Conservation (phyloP, 1,139 yeast species). For the Spathaspora sp. region DNA sequence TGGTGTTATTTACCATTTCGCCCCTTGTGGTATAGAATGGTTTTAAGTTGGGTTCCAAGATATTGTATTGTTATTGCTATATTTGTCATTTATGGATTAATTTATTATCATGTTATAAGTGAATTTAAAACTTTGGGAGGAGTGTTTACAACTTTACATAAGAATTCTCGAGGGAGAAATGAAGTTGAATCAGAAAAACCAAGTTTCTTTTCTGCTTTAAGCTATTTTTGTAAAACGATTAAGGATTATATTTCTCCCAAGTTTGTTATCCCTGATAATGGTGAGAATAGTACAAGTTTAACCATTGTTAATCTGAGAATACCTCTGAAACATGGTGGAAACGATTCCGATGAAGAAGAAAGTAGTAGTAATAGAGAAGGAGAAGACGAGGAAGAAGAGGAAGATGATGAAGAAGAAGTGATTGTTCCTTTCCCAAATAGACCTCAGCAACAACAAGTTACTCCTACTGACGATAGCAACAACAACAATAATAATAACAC, state of each 20-base stretch:
- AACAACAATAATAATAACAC: conserved; percentile 8
- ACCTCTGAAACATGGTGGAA: conserved; percentile 7
- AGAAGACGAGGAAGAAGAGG: conserved; percentile 13
- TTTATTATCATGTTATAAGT: conserved; percentile 69
- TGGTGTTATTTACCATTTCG: conserved; percentile 80
- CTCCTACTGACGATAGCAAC: conserved; percentile 7
- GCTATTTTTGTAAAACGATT: conserved; percentile 26
- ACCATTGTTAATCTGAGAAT: not conserved
- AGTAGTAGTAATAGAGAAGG: not conserved
- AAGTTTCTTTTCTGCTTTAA: conserved; percentile 36
- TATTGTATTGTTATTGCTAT: conserved; percentile 65
- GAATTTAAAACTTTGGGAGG: conserved; percentile 57
- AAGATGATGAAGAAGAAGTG: conserved; percentile 10
- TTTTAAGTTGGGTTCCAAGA: conserved; percentile 81
- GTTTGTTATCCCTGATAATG: conserved; percentile 27
- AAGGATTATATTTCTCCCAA: conserved; percentile 29
- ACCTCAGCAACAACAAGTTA: not conserved
- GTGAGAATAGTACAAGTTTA: not conserved
- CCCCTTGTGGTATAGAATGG: conserved; percentile 76
- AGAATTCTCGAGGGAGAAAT: conserved; percentile 8
- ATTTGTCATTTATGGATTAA: conserved; percentile 62
- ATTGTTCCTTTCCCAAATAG: conserved; percentile 4
- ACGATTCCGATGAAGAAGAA: conserved; percentile 4
- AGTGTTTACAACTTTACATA: conserved; percentile 36
- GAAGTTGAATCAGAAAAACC: conserved; percentile 23